phyloP scores from a whole-genome alignment of 441 rosid genomes.

The Geranium incanum region DNA sequence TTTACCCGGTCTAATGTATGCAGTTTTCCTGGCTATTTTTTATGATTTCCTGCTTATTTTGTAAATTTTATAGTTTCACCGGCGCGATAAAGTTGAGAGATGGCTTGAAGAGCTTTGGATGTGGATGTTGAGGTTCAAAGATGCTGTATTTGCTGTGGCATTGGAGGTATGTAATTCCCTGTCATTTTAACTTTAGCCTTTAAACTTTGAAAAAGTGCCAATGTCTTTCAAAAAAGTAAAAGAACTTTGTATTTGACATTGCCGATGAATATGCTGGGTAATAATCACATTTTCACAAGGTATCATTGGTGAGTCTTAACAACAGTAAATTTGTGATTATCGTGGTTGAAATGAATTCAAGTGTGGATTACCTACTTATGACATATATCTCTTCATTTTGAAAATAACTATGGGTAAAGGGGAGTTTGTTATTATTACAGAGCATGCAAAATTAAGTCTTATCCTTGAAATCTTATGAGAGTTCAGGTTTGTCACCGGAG shows the following conservation, averaged over 20 bases:
- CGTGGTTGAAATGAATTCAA: background rate
- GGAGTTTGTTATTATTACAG: background rate
- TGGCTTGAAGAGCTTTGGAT: constrained; percentile 86
- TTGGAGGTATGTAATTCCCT: constrained; percentile 48
- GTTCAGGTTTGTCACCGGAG: background rate
- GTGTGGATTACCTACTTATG: background rate
- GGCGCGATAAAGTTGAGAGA: constrained; percentile 61
- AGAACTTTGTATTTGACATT: background rate
- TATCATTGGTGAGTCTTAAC: background rate
- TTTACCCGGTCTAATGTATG: background rate
- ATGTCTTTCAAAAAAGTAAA: background rate
- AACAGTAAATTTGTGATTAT: background rate
- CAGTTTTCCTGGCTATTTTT: background rate
- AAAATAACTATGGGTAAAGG: background rate
- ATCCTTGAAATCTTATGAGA: background rate
- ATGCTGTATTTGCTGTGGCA: constrained; percentile 53
- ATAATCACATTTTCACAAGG: background rate
- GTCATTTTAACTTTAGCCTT: constrained; percentile 11
- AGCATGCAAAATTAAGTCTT: background rate
- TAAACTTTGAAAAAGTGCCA: background rate
- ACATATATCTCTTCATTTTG: background rate
- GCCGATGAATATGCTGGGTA: background rate
- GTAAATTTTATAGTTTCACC: constrained; percentile 46
- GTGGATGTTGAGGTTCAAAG: constrained; percentile 84
- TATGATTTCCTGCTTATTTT: constrained; percentile 16